phyloP scores from a whole-genome alignment of 768 basidiomycete species.

The Amanita rimosa region DNA sequence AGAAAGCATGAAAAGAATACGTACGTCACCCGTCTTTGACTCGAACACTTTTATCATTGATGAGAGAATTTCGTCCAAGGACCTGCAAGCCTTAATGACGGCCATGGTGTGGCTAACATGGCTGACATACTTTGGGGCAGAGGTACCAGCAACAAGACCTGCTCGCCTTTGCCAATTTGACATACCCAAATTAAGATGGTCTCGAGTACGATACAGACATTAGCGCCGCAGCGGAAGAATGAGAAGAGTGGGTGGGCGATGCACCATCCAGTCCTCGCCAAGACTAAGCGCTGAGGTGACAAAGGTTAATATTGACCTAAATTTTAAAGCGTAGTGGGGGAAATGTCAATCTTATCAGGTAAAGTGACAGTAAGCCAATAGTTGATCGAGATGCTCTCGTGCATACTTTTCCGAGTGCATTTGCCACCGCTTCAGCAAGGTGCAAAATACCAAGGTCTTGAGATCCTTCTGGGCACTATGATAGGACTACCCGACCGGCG shows the following conservation, averaged over 20 bases:
- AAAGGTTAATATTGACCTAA: conserved; percentile 6
- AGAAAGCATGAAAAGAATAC: not conserved
- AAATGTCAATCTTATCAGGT: conserved; percentile 4
- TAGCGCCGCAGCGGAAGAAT: not conserved
- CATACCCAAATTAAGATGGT: conserved; percentile 1
- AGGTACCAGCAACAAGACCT: conserved; percentile 2
- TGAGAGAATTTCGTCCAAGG: not conserved
- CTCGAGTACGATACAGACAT: not conserved
- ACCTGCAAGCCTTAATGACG: not conserved
- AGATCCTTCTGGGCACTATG: too few species aligned
- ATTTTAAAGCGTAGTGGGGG: not conserved
- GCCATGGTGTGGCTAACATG: conserved; percentile 3
- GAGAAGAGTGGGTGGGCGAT: not conserved
- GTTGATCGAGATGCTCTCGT: not conserved
- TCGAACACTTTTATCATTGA: not conserved
- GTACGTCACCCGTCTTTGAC: not conserved
- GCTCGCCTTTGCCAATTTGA: not conserved
- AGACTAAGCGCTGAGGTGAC: not conserved
- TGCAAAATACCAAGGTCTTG: not conserved
- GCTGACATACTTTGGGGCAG: not conserved
- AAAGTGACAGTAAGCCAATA: conserved; percentile 1
- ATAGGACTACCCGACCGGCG: too few species aligned
- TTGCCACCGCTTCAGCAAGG: not conserved
- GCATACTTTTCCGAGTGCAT: not conserved
- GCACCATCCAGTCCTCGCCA: not conserved